phyloP scores from a whole-genome alignment of 345 rosid genomes.

The Psidium friedrichsthalianum region DNA sequence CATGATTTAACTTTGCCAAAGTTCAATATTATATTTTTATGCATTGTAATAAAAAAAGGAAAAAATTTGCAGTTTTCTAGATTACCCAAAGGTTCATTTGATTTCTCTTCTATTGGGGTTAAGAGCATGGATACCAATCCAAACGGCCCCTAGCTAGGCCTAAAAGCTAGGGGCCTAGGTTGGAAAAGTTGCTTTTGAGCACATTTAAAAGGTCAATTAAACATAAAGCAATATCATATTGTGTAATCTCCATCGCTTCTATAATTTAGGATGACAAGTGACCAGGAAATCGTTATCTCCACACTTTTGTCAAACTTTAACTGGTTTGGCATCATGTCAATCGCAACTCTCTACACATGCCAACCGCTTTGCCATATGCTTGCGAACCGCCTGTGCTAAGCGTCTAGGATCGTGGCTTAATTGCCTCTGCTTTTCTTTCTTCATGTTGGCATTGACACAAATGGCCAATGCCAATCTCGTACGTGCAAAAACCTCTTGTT shows the following conservation, averaged over 20 bases:
- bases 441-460: too few relatives aligned
- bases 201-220: neutral
- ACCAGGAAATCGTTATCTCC: too few relatives aligned
- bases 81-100: neutral
- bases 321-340: too few relatives aligned
- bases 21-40: neutral
- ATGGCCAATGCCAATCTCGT: too few relatives aligned
- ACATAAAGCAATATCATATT: neutral
- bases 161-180: neutral
- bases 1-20: neutral
- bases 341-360: too few relatives aligned
- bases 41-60: neutral
- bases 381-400: too few relatives aligned
- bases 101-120: neutral
- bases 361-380: too few relatives aligned
- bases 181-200: neutral
- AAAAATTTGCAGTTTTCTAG: neutral
- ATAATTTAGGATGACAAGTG: too few relatives aligned
- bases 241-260: neutral
- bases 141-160: neutral
- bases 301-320: too few relatives aligned
- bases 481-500: too few relatives aligned
- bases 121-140: neutral
- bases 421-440: too few relatives aligned
- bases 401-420: too few relatives aligned